Evolutionary conservation across 2,329 filamentous ascomycete genomes (phyloP).

Genomic region (Penicillium sp.): DNA sequence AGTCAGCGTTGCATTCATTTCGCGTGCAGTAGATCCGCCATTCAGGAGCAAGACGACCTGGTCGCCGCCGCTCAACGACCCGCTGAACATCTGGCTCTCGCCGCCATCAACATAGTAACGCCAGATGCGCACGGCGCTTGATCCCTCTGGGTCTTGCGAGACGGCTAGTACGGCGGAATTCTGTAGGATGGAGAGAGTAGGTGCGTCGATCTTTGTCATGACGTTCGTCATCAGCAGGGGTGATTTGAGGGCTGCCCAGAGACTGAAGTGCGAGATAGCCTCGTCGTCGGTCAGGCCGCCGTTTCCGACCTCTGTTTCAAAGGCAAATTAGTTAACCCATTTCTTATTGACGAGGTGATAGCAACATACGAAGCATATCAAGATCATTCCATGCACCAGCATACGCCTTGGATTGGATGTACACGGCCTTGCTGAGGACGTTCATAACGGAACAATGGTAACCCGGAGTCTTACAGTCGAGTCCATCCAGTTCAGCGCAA

Average conservation of each 20-base stretch:
- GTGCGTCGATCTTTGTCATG: constrained; percentile 39
- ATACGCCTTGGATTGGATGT: constrained; percentile 41
- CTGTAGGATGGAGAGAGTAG: constrained; percentile 47
- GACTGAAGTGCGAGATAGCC: constrained; percentile 45
- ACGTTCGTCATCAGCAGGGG: constrained; percentile 51
- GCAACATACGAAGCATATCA: constrained; percentile 40
- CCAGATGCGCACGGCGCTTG: constrained; percentile 46
- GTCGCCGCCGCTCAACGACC: constrained; percentile 47
- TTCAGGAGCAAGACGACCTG: constrained; percentile 54
- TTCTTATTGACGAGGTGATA: background rate
- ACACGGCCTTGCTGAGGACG: constrained; percentile 50
- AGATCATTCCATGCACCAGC: constrained; percentile 51
- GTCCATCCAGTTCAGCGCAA: constrained; percentile 38
- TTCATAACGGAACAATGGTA: constrained; percentile 52
- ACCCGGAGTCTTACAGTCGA: constrained; percentile 46
- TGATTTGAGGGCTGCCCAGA: constrained; percentile 51
- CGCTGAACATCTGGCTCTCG: constrained; percentile 53
- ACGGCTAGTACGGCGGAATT: constrained; percentile 53
- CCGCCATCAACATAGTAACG: constrained; percentile 45
- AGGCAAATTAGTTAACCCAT: constrained; percentile 14
- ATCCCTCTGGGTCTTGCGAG: constrained; percentile 47
- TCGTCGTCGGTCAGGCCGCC: constrained; percentile 41
- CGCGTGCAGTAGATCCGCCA: constrained; percentile 41
- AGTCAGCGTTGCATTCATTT: constrained; percentile 51
- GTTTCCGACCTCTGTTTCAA: constrained; percentile 45